Evolutionary conservation across 1,139 yeast genomes (phyloP).

Genomic region (Keqinozyma sinolaborantium): DNA sequence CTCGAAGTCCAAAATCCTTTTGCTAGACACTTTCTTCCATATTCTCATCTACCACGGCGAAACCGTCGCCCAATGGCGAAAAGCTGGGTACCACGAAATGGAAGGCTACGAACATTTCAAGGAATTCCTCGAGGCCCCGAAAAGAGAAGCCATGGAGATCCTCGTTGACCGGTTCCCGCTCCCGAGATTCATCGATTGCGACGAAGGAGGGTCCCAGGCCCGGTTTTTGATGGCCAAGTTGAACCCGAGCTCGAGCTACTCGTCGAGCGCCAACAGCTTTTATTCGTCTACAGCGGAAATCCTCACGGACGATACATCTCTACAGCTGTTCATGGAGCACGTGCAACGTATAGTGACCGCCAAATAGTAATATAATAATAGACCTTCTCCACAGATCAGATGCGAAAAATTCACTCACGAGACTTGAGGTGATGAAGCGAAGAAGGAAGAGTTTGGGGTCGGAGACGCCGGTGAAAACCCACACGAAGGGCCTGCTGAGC

Average conservation of each 20-base stretch:
- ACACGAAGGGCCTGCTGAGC: neutral
- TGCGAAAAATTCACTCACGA: neutral
- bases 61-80: slow-evolving; percentile 67
- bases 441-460: neutral
- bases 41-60: slow-evolving; percentile 68
- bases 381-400: neutral
- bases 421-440: neutral
- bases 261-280: slow-evolving; percentile 34
- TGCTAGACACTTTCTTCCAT: slow-evolving; percentile 75
- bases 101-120: slow-evolving; percentile 63
- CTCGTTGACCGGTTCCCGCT: slow-evolving; percentile 68
- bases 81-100: slow-evolving; percentile 61
- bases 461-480: neutral
- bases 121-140: slow-evolving; percentile 61
- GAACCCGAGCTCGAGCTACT: slow-evolving; percentile 67
- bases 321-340: slow-evolving; percentile 66
- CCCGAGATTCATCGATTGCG: slow-evolving; percentile 71
- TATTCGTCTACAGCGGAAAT: slow-evolving; percentile 35
- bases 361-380: slow-evolving; percentile 4
- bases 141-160: slow-evolving; percentile 63
- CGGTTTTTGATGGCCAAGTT: slow-evolving; percentile 71
- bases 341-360: slow-evolving; percentile 36
- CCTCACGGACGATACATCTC: slow-evolving; percentile 67
- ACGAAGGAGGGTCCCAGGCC: slow-evolving; percentile 77
- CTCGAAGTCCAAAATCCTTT: slow-evolving; percentile 54